Evolutionary conservation across 805 yeast species (phyloP).

Genomic region (Ogataea paradorogensis): DNA sequence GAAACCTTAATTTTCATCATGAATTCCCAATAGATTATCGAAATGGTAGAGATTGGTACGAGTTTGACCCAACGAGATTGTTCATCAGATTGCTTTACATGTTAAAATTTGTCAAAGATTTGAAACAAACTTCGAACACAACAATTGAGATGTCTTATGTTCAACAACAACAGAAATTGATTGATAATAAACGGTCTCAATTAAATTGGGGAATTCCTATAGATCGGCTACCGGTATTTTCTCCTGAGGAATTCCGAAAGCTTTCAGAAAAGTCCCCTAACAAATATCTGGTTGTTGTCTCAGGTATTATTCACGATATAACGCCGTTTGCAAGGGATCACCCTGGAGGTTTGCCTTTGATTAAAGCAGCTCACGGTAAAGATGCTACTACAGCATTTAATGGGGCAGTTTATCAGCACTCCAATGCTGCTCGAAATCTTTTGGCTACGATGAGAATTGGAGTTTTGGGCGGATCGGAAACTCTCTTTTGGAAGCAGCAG

Average conservation of each 20-base stretch:
- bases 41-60: constrained; percentile 65
- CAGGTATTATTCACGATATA: constrained; percentile 90
- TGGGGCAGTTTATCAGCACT: constrained; percentile 92
- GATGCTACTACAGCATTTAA: constrained; percentile 93
- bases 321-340: constrained; percentile 88
- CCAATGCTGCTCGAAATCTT: constrained; percentile 88
- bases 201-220: constrained; percentile 95
- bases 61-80: constrained; percentile 88
- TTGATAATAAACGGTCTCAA: constrained; percentile 72
- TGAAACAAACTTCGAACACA: constrained; percentile 54
- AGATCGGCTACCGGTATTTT: constrained; percentile 71
- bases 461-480: constrained; percentile 77
- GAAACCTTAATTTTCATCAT: constrained; percentile 91
- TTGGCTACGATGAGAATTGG: constrained; percentile 94
- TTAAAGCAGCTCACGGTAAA: constrained; percentile 79
- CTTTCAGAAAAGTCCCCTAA: constrained; percentile 33
- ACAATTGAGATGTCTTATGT: constrained; percentile 69
- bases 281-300: constrained; percentile 69
- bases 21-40: constrained; percentile 92
- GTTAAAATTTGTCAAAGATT: constrained; percentile 57
- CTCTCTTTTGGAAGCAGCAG: constrained; percentile 77
- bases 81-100: constrained; percentile 49
- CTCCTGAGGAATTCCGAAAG: constrained; percentile 44
- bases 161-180: constrained; percentile 76
- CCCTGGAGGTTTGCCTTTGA: constrained; percentile 87